These are phyloP conservation scores for Penicillium sp. DNA, from an alignment of 2,329 filamentous ascomycete species.

Conservation along the genomic window DNA sequence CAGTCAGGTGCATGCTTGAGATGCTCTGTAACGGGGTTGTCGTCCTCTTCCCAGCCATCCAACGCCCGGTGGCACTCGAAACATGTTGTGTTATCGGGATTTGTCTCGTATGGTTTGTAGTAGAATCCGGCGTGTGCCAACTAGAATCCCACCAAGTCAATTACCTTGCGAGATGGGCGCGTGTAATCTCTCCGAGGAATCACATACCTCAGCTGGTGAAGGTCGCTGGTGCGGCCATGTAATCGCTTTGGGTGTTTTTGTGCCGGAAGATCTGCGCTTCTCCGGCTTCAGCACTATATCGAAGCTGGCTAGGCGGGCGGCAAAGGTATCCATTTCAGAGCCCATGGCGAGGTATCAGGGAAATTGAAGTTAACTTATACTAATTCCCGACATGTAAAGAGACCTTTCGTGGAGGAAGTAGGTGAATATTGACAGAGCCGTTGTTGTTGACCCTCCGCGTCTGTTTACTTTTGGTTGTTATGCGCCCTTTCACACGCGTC, in stretches of 20 bases:
- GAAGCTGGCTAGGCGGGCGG: conserved; percentile 80
- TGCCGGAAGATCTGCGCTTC: conserved; percentile 68
- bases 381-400: background rate
- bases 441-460: conserved; percentile 9
- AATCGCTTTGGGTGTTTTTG: conserved; percentile 55
- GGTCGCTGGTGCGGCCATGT: conserved; percentile 77
- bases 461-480: conserved; percentile 20
- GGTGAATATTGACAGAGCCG: background rate
- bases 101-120: conserved; percentile 71
- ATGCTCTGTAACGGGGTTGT: conserved; percentile 82
- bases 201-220: conserved; percentile 60
- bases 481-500: conserved; percentile 9
- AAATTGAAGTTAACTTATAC: background rate
- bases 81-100: conserved; percentile 84
- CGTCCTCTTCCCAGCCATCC: conserved; percentile 87
- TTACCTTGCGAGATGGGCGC: background rate
- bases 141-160: conserved; percentile 44
- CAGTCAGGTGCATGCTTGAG: conserved; percentile 77
- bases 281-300: conserved; percentile 57
- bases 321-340: conserved; percentile 59
- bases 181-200: background rate
- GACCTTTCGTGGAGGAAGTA: background rate
- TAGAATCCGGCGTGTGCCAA: conserved; percentile 90
- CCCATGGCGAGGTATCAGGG: conserved; percentile 17
- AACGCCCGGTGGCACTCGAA: conserved; percentile 81